Conservation (phyloP, 768 basidiomycete species). For the Albatrellus ellisii region DNA sequence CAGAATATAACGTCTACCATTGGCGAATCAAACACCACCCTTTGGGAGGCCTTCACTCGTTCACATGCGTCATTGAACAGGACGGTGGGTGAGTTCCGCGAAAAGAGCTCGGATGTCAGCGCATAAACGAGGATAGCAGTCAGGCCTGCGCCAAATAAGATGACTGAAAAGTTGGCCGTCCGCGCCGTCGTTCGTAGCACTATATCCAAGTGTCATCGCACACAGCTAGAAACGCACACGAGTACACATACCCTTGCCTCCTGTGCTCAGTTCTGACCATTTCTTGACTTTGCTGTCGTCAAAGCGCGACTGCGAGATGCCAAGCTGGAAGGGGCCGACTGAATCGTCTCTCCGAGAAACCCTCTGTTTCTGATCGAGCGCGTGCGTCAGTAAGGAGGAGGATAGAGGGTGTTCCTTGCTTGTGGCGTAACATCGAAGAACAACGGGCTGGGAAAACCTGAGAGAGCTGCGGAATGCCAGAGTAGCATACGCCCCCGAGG, state of each 20-base stretch:
- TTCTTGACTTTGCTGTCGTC: conserved; percentile 47
- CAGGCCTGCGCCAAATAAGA: conserved; percentile 68
- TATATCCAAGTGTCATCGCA: conserved; percentile 3
- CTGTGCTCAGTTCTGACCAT: conserved; percentile 67
- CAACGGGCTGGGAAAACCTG: no score
- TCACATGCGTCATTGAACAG: conserved; percentile 52
- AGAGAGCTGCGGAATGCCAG: not conserved
- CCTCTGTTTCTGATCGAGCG: conserved; percentile 47
- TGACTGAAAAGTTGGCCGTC: conserved; percentile 38
- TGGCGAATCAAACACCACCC: conserved; percentile 22
- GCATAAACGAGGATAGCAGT: conserved; percentile 68
- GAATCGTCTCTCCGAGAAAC: conserved; percentile 33
- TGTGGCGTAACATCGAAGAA: conserved; percentile 2
- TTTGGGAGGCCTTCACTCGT: conserved; percentile 31
- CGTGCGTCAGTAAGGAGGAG: conserved; percentile 45
- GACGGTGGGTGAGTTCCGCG: conserved; percentile 80
- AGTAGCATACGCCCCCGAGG: not conserved
- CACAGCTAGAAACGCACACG: not conserved
- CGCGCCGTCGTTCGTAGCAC: conserved; percentile 43
- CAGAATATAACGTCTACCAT: not conserved
- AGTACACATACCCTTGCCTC: conserved; percentile 51
- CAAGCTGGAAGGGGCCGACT: conserved; percentile 71
- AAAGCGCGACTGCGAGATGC: conserved; percentile 39
- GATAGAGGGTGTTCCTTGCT: conserved; percentile 17
- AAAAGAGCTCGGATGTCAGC: conserved; percentile 72